These are phyloP conservation scores for Catenaria anguillulae DNA, from an alignment of 371 early-diverging fungal species.

Conservation along the genomic window DNA sequence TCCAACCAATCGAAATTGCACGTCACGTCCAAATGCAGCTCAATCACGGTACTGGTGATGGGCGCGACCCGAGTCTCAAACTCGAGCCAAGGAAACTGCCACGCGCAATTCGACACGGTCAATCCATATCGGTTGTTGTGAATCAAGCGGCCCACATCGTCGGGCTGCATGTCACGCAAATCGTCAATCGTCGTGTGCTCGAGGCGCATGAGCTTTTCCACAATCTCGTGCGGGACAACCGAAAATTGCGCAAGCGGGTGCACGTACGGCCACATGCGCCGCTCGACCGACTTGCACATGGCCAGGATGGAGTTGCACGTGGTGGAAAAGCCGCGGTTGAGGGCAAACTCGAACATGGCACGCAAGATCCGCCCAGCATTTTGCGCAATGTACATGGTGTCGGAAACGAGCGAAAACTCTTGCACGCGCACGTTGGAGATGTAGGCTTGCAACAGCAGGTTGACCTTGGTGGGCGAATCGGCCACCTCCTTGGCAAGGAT, in stretches of 20 bases:
- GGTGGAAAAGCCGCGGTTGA: constrained; percentile 80
- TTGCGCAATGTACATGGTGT: constrained; percentile 80
- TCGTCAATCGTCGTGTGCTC: constrained; percentile 12
- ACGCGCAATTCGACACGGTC: constrained; percentile 50
- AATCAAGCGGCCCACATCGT: constrained; percentile 74
- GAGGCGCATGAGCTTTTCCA: constrained; percentile 13
- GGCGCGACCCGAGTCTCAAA: constrained; percentile 71
- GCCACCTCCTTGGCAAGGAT: constrained; percentile 9
- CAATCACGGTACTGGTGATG: constrained; percentile 77
- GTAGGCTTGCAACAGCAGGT: constrained; percentile 73
- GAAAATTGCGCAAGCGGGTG: constrained; percentile 80
- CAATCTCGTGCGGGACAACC: constrained; percentile 3
- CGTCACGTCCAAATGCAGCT: constrained; percentile 56
- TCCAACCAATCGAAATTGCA: constrained; percentile 89
- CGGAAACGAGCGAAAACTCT: constrained; percentile 86
- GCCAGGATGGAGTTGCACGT: constrained; percentile 60
- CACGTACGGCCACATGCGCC: constrained; percentile 87
- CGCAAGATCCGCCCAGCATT: constrained; percentile 87
- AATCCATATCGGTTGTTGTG: constrained; percentile 62
- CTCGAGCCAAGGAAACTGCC: constrained; percentile 68
- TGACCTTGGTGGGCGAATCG: constrained; percentile 66
- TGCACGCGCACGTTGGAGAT: constrained; percentile 64
- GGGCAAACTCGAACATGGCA: constrained; percentile 85
- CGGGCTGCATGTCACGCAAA: constrained; percentile 67
- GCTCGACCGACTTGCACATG: constrained; percentile 77